A percentile compares a stretch with the other conserved stretches of the same genome.
phyloP scores from a whole-genome alignment of 192 early-diverging fungal genomes.

The Backusella circina region DNA sequence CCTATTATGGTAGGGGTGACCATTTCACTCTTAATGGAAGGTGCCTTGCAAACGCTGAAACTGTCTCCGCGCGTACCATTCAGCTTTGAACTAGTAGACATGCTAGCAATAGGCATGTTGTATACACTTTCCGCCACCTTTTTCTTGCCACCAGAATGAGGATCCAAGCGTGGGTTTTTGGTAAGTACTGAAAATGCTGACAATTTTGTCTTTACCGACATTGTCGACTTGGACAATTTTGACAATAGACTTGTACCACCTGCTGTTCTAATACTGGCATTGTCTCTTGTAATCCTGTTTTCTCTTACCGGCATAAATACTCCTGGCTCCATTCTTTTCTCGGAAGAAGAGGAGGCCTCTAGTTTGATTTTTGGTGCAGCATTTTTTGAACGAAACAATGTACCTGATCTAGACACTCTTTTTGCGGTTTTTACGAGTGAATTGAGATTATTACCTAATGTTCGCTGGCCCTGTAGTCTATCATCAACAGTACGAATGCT shows the following conservation, averaged over 20 bases:
- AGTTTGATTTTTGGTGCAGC: background rate
- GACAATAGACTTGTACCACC: constrained; percentile 20
- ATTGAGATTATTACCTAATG: background rate
- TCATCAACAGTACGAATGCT: constrained; percentile 16
- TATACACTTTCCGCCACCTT: constrained; percentile 28
- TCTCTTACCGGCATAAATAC: background rate
- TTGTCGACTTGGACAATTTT: constrained; percentile 21
- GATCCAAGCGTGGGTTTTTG: constrained; percentile 6
- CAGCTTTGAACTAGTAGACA: background rate
- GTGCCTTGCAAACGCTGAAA: constrained; percentile 5
- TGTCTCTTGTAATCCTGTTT: constrained; percentile 5
- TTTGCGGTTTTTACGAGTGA: background rate
- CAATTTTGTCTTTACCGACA: constrained; percentile 22
- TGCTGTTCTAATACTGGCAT: constrained; percentile 3
- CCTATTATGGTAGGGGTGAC: background rate
- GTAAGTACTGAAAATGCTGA: constrained; percentile 16
- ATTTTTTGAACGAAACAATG: constrained; percentile 6
- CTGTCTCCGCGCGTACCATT: constrained; percentile 9
- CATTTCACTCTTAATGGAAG: constrained; percentile 9
- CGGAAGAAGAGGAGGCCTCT: background rate
- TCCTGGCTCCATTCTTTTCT: background rate
- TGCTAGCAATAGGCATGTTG: constrained; percentile 15
- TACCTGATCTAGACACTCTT: constrained; percentile 1
- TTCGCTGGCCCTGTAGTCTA: background rate
- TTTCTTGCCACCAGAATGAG: background rate